Evolutionary conservation across 257 asterid species (phyloP).

Genomic region (Capsicum chinense): DNA sequence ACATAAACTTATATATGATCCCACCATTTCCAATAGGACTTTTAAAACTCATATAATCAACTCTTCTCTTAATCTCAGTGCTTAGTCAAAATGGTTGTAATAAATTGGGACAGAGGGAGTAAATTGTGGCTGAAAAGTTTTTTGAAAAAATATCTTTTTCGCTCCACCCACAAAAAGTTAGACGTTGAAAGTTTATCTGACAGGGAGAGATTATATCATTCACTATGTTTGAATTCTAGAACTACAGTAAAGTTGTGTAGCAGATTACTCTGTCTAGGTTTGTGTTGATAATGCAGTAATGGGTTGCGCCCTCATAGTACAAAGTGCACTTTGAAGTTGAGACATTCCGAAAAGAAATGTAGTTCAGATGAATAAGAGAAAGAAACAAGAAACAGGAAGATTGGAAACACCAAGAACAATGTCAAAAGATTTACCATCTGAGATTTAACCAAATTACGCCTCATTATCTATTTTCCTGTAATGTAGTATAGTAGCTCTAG

Average conservation of each 20-base stretch:
- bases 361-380: conserved; percentile 3
- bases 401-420: not conserved
- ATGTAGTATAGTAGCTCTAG: not conserved
- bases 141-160: too few species aligned
- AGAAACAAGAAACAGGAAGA: not conserved
- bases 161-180: too few species aligned
- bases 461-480: not conserved
- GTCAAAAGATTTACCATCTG: conserved; percentile 14
- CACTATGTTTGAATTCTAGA: conserved; percentile 5
- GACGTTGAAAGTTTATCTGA: not conserved
- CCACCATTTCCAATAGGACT: not conserved
- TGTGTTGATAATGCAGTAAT: not conserved
- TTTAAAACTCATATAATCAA: not conserved
- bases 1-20: not conserved
- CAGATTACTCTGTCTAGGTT: not conserved
- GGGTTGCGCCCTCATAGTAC: not conserved
- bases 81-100: not conserved
- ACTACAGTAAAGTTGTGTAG: not conserved
- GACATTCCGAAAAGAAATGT: not conserved
- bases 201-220: too few species aligned
- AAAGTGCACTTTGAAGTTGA: not conserved
- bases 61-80: not conserved
- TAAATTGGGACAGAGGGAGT: not conserved
- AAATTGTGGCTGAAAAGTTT: not conserved
- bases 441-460: conserved; percentile 11